Conservation (phyloP, 495 filamentous ascomycete species). For the Pyronema domesticum region DNA sequence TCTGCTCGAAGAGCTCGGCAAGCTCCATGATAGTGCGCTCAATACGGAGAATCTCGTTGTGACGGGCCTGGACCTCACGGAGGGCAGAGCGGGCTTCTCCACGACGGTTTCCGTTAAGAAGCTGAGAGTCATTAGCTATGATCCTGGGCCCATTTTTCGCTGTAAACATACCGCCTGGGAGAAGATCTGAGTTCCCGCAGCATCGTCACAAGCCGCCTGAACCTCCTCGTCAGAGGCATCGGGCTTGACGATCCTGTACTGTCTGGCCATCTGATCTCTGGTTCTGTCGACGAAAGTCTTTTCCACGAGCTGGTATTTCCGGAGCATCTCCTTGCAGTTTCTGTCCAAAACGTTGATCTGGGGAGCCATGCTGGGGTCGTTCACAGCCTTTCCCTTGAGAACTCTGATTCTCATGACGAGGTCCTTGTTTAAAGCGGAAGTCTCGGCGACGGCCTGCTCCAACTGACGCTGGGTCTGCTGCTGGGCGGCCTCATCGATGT, state of each 20-base stretch:
- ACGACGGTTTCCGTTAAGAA: constrained; percentile 50
- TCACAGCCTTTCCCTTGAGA: constrained; percentile 63
- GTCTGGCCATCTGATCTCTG: constrained; percentile 65
- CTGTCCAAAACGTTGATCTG: constrained; percentile 66
- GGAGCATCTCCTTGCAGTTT: constrained; percentile 59
- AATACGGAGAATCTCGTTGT: constrained; percentile 79
- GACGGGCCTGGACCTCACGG: constrained; percentile 60
- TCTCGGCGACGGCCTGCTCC: constrained; percentile 43
- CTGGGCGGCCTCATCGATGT: constrained; percentile 36
- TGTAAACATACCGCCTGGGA: constrained; percentile 51
- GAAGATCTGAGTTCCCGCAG: constrained; percentile 53
- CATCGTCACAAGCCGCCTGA: constrained; percentile 52
- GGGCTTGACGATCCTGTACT: constrained; percentile 76
- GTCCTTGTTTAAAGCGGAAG: constrained; percentile 61
- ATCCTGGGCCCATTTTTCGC: background rate
- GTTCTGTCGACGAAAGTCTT: constrained; percentile 55
- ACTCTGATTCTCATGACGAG: constrained; percentile 56
- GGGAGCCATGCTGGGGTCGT: constrained; percentile 46
- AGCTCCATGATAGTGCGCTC: constrained; percentile 75
- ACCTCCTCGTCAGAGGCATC: constrained; percentile 70
- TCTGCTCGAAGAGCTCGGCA: constrained; percentile 63
- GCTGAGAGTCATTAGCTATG: constrained; percentile 14
- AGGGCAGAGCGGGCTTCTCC: constrained; percentile 64
- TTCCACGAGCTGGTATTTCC: constrained; percentile 63
- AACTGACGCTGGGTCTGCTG: constrained; percentile 39